phyloP scores from a whole-genome alignment of 208 protist genomes.

The Leishmania aethiopica region DNA sequence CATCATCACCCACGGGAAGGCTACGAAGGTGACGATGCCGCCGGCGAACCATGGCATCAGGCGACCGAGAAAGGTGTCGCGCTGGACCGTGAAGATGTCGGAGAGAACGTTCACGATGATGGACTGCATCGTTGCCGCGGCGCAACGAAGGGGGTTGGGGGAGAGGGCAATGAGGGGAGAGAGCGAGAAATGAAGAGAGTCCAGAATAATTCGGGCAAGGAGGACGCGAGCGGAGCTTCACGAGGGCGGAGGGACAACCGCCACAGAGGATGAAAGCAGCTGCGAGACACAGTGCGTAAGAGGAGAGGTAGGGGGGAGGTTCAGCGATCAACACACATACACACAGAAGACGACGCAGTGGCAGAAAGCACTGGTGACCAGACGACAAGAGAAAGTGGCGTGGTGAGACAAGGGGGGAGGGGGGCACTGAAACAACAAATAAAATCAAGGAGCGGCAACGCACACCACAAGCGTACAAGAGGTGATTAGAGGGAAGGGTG shows the following conservation, averaged over 20 bases:
- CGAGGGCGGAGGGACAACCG: neutral
- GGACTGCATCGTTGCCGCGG: conserved; percentile 7
- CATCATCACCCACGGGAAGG: conserved; percentile 51
- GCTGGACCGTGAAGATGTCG: conserved; percentile 22
- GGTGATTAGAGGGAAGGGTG: neutral
- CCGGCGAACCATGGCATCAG: conserved; percentile 23
- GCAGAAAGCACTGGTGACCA: neutral
- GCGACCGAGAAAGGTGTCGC: conserved; percentile 16
- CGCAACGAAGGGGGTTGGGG: neutral
- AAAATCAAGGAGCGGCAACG: neutral
- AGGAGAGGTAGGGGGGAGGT: neutral
- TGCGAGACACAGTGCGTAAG: neutral
- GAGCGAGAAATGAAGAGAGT: neutral
- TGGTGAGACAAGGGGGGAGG: neutral
- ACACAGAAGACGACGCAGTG: neutral
- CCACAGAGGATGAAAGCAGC: neutral
- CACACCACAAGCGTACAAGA: too few relatives aligned
- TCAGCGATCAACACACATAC: neutral
- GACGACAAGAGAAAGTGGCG: neutral
- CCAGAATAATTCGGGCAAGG: neutral
- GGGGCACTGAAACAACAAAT: neutral
- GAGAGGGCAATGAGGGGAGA: neutral
- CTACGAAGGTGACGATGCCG: conserved; percentile 28
- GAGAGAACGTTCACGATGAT: conserved; percentile 19
- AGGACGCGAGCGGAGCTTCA: neutral